phyloP scores from a whole-genome alignment of 2,329 filamentous ascomycete species.

The Epichloe gansuensis region DNA sequence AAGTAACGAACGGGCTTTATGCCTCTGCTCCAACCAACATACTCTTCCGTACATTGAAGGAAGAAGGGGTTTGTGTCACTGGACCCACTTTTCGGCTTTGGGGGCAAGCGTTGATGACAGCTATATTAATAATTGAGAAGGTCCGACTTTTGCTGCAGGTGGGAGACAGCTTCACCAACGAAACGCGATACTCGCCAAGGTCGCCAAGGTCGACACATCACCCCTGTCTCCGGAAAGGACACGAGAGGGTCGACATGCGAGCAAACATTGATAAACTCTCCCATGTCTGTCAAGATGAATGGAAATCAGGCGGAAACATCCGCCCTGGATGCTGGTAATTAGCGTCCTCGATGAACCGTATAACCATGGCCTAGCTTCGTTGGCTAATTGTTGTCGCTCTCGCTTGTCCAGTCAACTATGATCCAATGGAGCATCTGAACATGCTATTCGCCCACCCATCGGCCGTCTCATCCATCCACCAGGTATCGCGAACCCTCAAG shows the following conservation, averaged over 20 bases:
- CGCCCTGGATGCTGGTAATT: constrained; percentile 35
- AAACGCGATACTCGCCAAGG: too few species aligned
- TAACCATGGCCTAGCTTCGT: background rate
- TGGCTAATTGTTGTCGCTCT: background rate
- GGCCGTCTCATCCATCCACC: constrained; percentile 62
- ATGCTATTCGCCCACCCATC: constrained; percentile 84
- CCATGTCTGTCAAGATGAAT: constrained; percentile 23
- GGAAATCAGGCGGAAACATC: constrained; percentile 21
- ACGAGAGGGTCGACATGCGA: background rate
- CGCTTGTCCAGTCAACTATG: constrained; percentile 53
- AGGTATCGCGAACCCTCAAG: constrained; percentile 61
- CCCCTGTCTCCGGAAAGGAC: too few species aligned
- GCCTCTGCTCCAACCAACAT: too few species aligned
- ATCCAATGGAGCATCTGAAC: constrained; percentile 88
- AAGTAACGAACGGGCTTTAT: too few species aligned
- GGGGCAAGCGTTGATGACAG: too few species aligned
- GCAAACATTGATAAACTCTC: background rate
- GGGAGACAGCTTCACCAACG: background rate
- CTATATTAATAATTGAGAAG: too few species aligned
- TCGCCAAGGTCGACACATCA: too few species aligned
- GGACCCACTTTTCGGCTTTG: background rate
- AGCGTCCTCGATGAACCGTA: constrained; percentile 7
- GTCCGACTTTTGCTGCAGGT: too few species aligned
- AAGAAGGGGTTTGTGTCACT: too few species aligned
- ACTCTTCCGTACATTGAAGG: too few species aligned